A percentile compares a stretch with the other conserved stretches of the same genome.
Evolutionary conservation across 2,329 filamentous ascomycete species (phyloP).

Genomic region (Alternaria postmessia): DNA sequence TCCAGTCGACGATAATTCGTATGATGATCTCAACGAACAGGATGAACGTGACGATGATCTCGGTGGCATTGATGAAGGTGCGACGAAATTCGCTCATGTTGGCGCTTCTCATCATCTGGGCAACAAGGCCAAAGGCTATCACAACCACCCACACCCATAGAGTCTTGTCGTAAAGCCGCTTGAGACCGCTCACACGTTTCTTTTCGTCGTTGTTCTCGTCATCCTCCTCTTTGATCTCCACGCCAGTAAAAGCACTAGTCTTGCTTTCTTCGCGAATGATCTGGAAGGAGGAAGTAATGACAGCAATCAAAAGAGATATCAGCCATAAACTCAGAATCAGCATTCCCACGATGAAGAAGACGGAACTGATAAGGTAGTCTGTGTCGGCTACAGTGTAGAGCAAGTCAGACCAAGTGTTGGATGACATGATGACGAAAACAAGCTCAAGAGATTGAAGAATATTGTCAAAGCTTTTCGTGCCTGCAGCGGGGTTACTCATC

Average conservation of each 20-base stretch:
- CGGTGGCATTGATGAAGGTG: constrained; percentile 73
- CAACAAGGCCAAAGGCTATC: constrained; percentile 81
- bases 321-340: constrained; percentile 97
- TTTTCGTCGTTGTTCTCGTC: constrained; percentile 45
- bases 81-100: constrained; percentile 71
- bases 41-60: constrained; percentile 78
- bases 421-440: constrained; percentile 98
- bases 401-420: constrained; percentile 93
- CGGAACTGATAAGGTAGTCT: constrained; percentile 84
- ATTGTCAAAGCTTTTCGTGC: constrained; percentile 93
- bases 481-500: constrained; percentile 78
- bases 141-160: constrained; percentile 79
- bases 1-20: constrained; percentile 81
- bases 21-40: constrained; percentile 84
- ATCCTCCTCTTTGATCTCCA: constrained; percentile 61
- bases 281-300: constrained; percentile 98
- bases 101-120: constrained; percentile 79
- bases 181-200: constrained; percentile 62
- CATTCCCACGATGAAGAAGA: constrained; percentile 77
- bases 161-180: constrained; percentile 77
- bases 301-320: constrained; percentile 91
- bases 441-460: constrained; percentile 90
- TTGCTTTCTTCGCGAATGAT: constrained; percentile 97
- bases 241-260: constrained; percentile 87
- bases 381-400: constrained; percentile 94